Conservation (phyloP, 306 rosid genomes). For the Malus orientalis region DNA sequence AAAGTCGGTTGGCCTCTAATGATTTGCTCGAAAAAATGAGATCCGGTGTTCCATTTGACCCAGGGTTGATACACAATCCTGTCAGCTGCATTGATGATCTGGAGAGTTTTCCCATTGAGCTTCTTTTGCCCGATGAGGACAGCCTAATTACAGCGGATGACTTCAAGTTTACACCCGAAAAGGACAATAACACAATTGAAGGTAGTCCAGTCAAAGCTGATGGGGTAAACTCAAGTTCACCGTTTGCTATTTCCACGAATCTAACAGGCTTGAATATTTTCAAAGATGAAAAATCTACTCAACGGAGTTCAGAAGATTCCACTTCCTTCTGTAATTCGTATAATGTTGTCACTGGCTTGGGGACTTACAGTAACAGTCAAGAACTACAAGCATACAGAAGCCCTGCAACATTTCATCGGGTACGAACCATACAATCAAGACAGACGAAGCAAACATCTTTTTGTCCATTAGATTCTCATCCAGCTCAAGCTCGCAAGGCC, state of each 20-base stretch:
- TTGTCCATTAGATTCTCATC: background rate
- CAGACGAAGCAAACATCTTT: background rate
- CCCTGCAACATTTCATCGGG: background rate
- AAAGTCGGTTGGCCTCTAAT: background rate
- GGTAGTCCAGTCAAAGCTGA: slow-evolving; percentile 13
- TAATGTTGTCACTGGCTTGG: too few species aligned
- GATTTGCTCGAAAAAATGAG: background rate
- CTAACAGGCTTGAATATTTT: slow-evolving; percentile 18
- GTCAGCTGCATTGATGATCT: background rate
- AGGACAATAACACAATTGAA: slow-evolving; percentile 7
- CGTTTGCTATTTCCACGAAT: slow-evolving; percentile 20
- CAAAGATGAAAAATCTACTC: slow-evolving; percentile 19
- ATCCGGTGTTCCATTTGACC: background rate
- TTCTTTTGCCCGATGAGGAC: slow-evolving; percentile 53
- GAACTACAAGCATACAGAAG: background rate
- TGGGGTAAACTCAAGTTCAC: slow-evolving; percentile 18
- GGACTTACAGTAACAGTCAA: too few species aligned
- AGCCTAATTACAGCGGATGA: slow-evolving; percentile 37
- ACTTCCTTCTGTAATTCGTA: too few species aligned
- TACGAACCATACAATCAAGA: background rate
- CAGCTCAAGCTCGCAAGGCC: slow-evolving; percentile 4
- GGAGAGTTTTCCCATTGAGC: background rate
- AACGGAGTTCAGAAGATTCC: slow-evolving; percentile 5
- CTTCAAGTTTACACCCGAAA: slow-evolving; percentile 16
- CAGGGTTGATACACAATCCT: background rate